Base-by-base conservation (phyloP, 176 grass and related monocot species). In the Zea luxurians region DNA sequence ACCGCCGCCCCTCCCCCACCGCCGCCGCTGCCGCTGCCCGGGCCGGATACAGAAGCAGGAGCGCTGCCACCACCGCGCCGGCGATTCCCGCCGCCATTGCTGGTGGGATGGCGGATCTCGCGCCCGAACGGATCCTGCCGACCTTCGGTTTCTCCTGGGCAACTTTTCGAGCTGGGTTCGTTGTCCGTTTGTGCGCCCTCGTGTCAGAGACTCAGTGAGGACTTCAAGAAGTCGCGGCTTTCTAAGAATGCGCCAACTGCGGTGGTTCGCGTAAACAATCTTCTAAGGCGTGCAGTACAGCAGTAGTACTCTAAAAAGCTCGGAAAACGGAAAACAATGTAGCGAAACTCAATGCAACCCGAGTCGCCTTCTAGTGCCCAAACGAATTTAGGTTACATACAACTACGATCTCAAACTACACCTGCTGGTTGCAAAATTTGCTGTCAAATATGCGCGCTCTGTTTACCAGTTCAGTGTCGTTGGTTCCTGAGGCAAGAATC, bases 1-100 rank as follows among this genome's bases (percentile, higher is more conserved):
- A 83, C 78, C 90, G 83, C 96, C 81, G 87, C 59, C 82, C 82
- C 58, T 85, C 87, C 82, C 64, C 66, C 3, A 10, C 80, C 35
- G 42, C 41, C 3, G 40, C 70, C 8, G 35, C 76, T 7, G 27
- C 27, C 6, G 72, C 54, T 10, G 41, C 46, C 77, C 7, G 7
- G 7, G 36, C 13, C 49, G 8, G 1, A 12, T 9, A 78, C 6
- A 77, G 49, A 17, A 89, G 60, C 10, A 73, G 73, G 49, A 85
- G 42, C 36, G n/a, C 0, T 35, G 37, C 66, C 36, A 18, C 82
- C 69, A 63, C 68, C 27, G 80, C 75, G 68, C 74, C 61, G 35
- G 52, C 50, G 69, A 83, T 78, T 42, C 11, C 62, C 80, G 36
- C 68, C 82, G 73, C 87, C 87, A 85, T 89, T 89, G 66, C 66